Base-by-base conservation (phyloP, 2,329 filamentous ascomycete species). In the Ophiostoma sp. region DNA sequence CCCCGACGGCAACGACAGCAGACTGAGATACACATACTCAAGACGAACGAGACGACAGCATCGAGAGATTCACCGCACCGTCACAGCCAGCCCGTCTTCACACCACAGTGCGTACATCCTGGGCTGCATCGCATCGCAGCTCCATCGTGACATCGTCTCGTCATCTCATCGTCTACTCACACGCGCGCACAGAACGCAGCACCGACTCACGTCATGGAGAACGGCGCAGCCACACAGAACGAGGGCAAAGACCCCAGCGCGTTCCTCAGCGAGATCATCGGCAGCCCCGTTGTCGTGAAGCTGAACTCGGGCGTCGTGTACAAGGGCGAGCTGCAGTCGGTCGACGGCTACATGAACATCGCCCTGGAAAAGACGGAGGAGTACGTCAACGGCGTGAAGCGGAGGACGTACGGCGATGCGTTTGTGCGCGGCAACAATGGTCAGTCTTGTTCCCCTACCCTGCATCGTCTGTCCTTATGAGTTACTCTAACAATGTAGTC, bases 271-370 rank as follows among this genome's bases (percentile, higher is more conserved):
- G 92, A 97, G 77, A 97, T 99, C 77, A 96, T 97, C 76, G 93
- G 94, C 70, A 92, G 92, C 72, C 88, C 92, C 49, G 95, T 99
- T 73, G 96, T 92, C 1, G 94, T 99, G 73, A 98, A 98, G 82
- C 85, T 99, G 74, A 99, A 99, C 81, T 97, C 93, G n/a, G 95
- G 95, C 67, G 93, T 97, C 70, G 89, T 98, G 71, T 99, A 97
- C 85, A 97, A 95, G 85, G 94, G 95, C 74, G 93, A 97, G 77
- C 85, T 98, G 49, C 93, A 98, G 78, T 97, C 93, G 0, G 94
- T 99, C 65, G 95, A 99, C 78, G 95, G 95, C 66, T 99, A 98
- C 81, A 99, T 99, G 95, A 99, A 99, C 81, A 97, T 99, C 77
- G 94, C 95, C 12, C 86, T 99, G 42, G 95, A 99, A 79, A 95